Conservation (phyloP, 2,329 filamentous ascomycete genomes). For the Microdochium nivale region DNA sequence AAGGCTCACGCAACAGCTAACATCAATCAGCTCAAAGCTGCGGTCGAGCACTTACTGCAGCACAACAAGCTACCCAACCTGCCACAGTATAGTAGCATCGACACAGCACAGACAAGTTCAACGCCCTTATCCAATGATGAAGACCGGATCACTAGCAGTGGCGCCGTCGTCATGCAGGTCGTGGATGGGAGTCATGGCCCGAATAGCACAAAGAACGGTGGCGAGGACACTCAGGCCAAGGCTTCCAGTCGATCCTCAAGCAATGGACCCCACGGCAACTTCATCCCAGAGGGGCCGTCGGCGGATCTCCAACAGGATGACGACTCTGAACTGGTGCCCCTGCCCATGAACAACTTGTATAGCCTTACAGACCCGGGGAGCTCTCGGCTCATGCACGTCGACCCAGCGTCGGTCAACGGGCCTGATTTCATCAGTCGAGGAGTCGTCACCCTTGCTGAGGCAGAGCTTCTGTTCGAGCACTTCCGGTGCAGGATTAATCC, state of each 20-base stretch:
- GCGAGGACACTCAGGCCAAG: background rate
- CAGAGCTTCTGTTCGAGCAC: conserved; percentile 12
- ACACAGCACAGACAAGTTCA: conserved; percentile 1
- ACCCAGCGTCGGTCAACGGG: conserved; percentile 6
- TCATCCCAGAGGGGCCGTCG: conserved; percentile 8
- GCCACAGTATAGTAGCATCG: background rate
- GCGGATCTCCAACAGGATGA: conserved; percentile 7
- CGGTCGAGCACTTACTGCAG: conserved; percentile 7
- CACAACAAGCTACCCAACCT: conserved; percentile 5
- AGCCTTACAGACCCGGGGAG: conserved; percentile 8
- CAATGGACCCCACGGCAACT: conserved; percentile 3
- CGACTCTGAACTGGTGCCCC: conserved; percentile 7
- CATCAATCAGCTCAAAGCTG: conserved; percentile 7
- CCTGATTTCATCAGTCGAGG: conserved; percentile 12
- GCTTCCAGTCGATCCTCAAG: conserved; percentile 1
- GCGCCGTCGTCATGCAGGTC: no score
- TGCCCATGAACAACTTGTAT: conserved; percentile 11
- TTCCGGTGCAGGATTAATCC: conserved; percentile 11
- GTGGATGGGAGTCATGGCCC: no score
- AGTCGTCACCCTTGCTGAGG: conserved; percentile 7
- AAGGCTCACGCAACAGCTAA: conserved; percentile 6
- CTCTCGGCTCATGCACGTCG: conserved; percentile 9
- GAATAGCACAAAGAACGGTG: background rate
- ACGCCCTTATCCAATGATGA: background rate
- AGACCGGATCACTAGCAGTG: background rate